Percentiles rank a stretch among this genome's conserved stretches.
These are phyloP conservation scores for Fonsecaea monophora DNA, from an alignment of 2,329 filamentous ascomycete genomes.

Conservation along the genomic window DNA sequence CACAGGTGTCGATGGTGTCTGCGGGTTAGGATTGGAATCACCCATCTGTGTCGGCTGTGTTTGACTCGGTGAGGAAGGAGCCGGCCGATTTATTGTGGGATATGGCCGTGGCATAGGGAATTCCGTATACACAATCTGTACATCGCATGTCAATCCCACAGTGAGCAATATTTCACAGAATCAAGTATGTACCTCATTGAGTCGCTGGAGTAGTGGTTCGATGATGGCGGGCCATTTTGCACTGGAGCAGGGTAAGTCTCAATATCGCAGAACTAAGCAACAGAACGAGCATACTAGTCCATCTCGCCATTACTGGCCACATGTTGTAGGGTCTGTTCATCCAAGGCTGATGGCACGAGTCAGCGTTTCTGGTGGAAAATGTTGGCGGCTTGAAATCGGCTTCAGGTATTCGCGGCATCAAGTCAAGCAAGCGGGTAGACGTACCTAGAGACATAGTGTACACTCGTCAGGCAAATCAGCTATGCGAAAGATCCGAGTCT, in stretches of 20 bases:
- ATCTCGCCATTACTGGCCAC: slow-evolving; percentile 66
- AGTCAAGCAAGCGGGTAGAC: neutral
- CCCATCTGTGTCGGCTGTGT: slow-evolving; percentile 39
- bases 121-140: slow-evolving; percentile 74
- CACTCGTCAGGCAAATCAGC: neutral
- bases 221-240: slow-evolving; percentile 73
- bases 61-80: slow-evolving; percentile 41
- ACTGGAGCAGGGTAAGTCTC: slow-evolving; percentile 57
- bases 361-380: neutral
- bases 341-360: slow-evolving; percentile 40
- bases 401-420: neutral
- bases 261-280: neutral
- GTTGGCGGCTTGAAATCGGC: neutral
- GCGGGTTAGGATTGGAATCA: slow-evolving; percentile 44
- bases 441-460: slow-evolving; percentile 26
- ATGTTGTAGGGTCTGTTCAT: slow-evolving; percentile 61
- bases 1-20: slow-evolving; percentile 45
- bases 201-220: slow-evolving; percentile 68
- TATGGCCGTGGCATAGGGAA: slow-evolving; percentile 71
- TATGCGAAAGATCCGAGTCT: neutral
- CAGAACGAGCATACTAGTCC: slow-evolving; percentile 58
- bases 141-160: slow-evolving; percentile 13
- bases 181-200: slow-evolving; percentile 64
- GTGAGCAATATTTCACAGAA: neutral
- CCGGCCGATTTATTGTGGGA: slow-evolving; percentile 54